Evolutionary conservation across 2,329 filamentous ascomycete genomes (phyloP), one percentile per base, ranked within the genome.

Genomic region (Metarhizium album): DNA sequence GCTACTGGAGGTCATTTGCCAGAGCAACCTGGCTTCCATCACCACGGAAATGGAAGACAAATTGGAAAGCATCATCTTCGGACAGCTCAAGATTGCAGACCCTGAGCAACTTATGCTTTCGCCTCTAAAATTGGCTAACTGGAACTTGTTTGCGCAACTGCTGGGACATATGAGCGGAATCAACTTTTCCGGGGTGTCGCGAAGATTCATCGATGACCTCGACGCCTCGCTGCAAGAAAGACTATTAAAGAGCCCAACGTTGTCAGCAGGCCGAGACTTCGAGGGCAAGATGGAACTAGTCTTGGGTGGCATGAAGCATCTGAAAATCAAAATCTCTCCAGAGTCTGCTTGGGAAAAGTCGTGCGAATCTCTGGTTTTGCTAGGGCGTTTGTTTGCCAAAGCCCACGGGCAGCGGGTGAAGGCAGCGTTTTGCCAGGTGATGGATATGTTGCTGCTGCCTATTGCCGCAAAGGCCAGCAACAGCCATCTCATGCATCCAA

Each of bases 151-250:
- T 64, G 85, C 89, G 20, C 87, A 95, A 60, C 74, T 98, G 3
- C 78, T 98, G 1, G 93, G 94, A n/a, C 86, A 90, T 38, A 95
- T 98, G 87, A 96, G 93, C 68, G 86, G 87, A 43, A 84, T 93
- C 56, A 91, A 94, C 63, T 97, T 98, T 65, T 73, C 81, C 16
- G 87, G 84, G 51, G 90, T 98, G 45, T 83, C 88, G 3, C 80
- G 83, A 50, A 83, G 88, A 46, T 98, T 95, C 62, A 75, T 95
- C 45, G 73, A 77, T 29, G 90, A 97, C 62, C 75, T 98, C 4
- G 87, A 90, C 51, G 75, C 76, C 31, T 86, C 84, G 9, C 82
- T 96, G 48, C 83, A 83, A 61, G 88, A 94, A 18, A 75, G 90
- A 42, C 75, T 79, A 3, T 74, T 80, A 18, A 93, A 91, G 63